Conservation (phyloP, 75 land plant species). For the Larix kaempferi region DNA sequence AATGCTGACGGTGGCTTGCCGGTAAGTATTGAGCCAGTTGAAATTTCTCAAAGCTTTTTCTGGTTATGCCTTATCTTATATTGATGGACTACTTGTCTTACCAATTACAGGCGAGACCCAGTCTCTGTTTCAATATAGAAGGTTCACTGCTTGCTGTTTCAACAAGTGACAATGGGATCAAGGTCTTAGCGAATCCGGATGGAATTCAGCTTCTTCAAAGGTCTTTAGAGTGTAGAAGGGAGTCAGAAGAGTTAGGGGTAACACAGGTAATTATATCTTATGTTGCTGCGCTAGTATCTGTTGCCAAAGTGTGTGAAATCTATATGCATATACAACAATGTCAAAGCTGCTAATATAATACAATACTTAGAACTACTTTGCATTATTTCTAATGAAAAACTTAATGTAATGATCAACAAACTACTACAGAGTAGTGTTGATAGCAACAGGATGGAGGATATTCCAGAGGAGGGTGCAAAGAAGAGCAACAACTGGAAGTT, state of each 20-base stretch:
- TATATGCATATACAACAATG: neutral
- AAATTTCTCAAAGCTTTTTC: too few relatives aligned
- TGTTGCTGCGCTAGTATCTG: too few relatives aligned
- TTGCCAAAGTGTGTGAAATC: neutral
- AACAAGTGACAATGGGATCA: conserved; percentile 29
- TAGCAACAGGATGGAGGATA: neutral
- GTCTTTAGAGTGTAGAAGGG: conserved; percentile 1
- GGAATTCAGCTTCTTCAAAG: conserved; percentile 17
- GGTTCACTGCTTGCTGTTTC: conserved; percentile 30
- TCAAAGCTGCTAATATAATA: too few relatives aligned
- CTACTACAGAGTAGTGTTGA: neutral
- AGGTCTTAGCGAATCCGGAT: conserved; percentile 18
- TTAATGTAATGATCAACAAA: neutral
- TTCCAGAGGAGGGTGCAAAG: neutral
- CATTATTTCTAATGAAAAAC: neutral
- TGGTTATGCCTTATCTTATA: too few relatives aligned
- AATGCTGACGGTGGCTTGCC: conserved; percentile 75
- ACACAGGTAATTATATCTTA: too few relatives aligned
- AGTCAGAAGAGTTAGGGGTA: neutral
- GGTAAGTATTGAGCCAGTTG: conserved; percentile 14
- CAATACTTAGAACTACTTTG: too few relatives aligned
- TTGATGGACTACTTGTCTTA: neutral
- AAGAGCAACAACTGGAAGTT: neutral
- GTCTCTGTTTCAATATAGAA: conserved; percentile 23
- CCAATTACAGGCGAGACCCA: conserved; percentile 15